Evolutionary conservation across 192 early-diverging fungal genomes (phyloP), one percentile per base, ranked within the genome.

Genomic region (Backusella tuberculispora): DNA sequence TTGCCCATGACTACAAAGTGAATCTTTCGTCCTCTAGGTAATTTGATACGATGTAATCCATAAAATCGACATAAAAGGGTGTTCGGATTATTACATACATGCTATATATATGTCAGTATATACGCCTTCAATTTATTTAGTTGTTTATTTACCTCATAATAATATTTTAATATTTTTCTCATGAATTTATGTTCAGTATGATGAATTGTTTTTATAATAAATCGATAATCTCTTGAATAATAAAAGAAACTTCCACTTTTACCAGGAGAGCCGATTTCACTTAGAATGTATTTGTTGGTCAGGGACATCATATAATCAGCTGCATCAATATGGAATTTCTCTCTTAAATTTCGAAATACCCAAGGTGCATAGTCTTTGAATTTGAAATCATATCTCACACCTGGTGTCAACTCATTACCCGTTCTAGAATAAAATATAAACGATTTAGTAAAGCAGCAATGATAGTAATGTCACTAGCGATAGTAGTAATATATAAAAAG

Each of bases 1-100:
- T 99, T 99, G 73, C 93, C 96, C 98, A 99, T 99, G 26, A 99
- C 95, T 7, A 99, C 96, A 84, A 99, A 99, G 83, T 98, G 97
- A 66, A 99, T 95, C 80, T 98, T 98, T 47, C 89, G 85, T 68
- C 93, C 92, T 53, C 92, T 93, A 43, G 95, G 96, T 42, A 97
- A 83, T 82, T 98, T 98, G 45, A 98, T 95, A 71, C 98, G 91
- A 79, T 98, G 97, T 44, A 99, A 83, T 47, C 97, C 97, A 85
- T 96, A 97, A 74, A 96, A 96, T 45, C 97, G 91, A 74, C 92
- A 95, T 6, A 98, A 84, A 29, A 97, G 89, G 8, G 98, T 98
- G 82, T 98, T 84, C 15, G 96, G 97, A 74, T 98, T 93, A 63
- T 89, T 81, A 78, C 85, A 88, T 68, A 98, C 86, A 84, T 98